These are phyloP conservation scores for Nakazawaea wickerhamii DNA, from an alignment of 805 yeast genomes.

Conservation along the genomic window DNA sequence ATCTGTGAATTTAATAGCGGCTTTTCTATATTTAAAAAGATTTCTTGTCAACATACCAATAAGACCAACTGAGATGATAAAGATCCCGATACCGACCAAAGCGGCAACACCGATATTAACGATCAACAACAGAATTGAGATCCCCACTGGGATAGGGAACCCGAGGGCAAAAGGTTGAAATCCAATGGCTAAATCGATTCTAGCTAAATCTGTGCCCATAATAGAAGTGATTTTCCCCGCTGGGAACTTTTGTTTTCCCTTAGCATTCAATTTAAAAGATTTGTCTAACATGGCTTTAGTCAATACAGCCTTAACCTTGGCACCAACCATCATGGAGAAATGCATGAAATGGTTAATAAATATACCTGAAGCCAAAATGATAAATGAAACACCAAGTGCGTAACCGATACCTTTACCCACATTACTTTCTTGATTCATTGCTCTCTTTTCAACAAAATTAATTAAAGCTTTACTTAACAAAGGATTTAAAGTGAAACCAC, in stretches of 20 bases:
- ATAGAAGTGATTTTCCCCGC: constrained; percentile 70
- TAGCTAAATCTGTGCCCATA: constrained; percentile 79
- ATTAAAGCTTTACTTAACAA: constrained; percentile 61
- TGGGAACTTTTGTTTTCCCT: constrained; percentile 55
- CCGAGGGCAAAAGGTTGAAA: constrained; percentile 61
- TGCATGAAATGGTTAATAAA: constrained; percentile 53
- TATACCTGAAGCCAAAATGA: constrained; percentile 48
- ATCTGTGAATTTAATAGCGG: constrained; percentile 65
- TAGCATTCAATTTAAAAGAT: constrained; percentile 54
- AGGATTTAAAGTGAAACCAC: constrained; percentile 54
- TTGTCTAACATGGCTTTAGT: constrained; percentile 69
- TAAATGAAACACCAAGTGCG: constrained; percentile 59
- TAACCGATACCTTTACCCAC: constrained; percentile 70
- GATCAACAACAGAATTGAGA: constrained; percentile 59
- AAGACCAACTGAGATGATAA: constrained; percentile 42
- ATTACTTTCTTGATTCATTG: constrained; percentile 33
- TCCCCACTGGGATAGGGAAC: constrained; percentile 59
- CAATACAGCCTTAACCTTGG: constrained; percentile 62
- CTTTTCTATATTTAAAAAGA: constrained; percentile 49
- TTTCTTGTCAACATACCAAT: constrained; percentile 44
- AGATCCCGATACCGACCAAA: constrained; percentile 60
- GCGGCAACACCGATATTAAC: constrained; percentile 70
- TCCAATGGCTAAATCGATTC: constrained; percentile 70
- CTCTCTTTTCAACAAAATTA: constrained; percentile 49
- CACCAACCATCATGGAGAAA: constrained; percentile 58